Evolutionary conservation across 2,329 filamentous ascomycete genomes (phyloP).

Genomic region (Diaporthe velutina): DNA sequence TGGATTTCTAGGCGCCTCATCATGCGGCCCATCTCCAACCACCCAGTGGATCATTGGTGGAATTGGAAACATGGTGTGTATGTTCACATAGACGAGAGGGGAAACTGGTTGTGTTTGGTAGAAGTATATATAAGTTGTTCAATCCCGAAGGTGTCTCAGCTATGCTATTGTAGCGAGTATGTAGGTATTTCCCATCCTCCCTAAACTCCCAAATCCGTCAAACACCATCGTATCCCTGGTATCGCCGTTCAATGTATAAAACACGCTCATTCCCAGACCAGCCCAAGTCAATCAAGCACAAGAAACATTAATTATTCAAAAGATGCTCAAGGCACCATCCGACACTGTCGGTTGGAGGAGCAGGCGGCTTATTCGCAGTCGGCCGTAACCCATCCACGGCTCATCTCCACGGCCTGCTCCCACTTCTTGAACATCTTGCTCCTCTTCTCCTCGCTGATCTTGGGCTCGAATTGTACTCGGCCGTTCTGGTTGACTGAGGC

Average conservation of each 20-base stretch:
- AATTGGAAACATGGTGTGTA: not conserved
- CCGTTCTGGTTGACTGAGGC: slow-evolving; percentile 79
- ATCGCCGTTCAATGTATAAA: slow-evolving; percentile 3
- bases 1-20: slow-evolving; percentile 3
- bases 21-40: slow-evolving; percentile 13
- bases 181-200: slow-evolving; percentile 32
- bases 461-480: slow-evolving; percentile 77
- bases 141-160: slow-evolving; percentile 17
- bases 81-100: slow-evolving; percentile 15
- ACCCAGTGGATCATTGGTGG: slow-evolving; percentile 10
- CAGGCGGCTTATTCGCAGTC: slow-evolving; percentile 42
- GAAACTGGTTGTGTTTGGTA: slow-evolving; percentile 5
- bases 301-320: not conserved
- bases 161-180: slow-evolving; percentile 24
- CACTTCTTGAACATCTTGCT: slow-evolving; percentile 64
- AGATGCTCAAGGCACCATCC: not conserved
- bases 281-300: slow-evolving; percentile 12
- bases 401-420: slow-evolving; percentile 72
- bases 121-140: slow-evolving; percentile 7
- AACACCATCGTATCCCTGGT: slow-evolving; percentile 28
- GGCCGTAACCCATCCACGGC: slow-evolving; percentile 64
- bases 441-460: slow-evolving; percentile 61
- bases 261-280: slow-evolving; percentile 9
- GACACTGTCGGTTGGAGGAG: not conserved
- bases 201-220: slow-evolving; percentile 14